These are phyloP conservation scores for Lanmaoa pseudosensibilis DNA, from an alignment of 768 basidiomycete species.

Conservation along the genomic window DNA sequence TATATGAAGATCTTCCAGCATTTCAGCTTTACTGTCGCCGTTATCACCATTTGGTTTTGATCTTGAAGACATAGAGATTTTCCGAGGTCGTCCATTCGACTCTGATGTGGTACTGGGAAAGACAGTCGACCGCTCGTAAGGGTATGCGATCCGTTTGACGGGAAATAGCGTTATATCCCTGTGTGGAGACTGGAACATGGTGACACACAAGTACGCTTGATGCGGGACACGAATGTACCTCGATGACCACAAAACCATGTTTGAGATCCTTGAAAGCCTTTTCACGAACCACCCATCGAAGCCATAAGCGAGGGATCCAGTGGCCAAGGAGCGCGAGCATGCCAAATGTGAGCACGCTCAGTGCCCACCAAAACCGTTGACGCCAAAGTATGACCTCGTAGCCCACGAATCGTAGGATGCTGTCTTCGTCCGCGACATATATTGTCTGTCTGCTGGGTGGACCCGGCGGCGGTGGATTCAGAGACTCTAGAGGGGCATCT, in stretches of 20 bases:
- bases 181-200: constrained; percentile 64
- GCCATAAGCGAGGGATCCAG: constrained; percentile 93
- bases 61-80: constrained; percentile 24
- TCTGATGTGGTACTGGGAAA: constrained; percentile 50
- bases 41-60: constrained; percentile 35
- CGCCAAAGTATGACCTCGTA: constrained; percentile 70
- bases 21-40: constrained; percentile 32
- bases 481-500: constrained; percentile 58
- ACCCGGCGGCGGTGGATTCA: constrained; percentile 74
- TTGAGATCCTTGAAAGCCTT: constrained; percentile 73
- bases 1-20: constrained; percentile 56
- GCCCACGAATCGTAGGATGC: constrained; percentile 82
- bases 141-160: constrained; percentile 65
- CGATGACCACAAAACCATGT: constrained; percentile 81
- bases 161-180: constrained; percentile 80
- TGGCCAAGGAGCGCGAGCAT: constrained; percentile 78
- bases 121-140: constrained; percentile 76
- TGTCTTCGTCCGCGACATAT: constrained; percentile 87
- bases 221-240: constrained; percentile 54
- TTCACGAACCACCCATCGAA: constrained; percentile 81
- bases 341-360: constrained; percentile 70
- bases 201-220: constrained; percentile 22
- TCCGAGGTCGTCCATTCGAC: constrained; percentile 28
- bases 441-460: constrained; percentile 85
- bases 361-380: constrained; percentile 65